Conservation (phyloP, 768 basidiomycete species). For the Tephrocybe sp. region DNA sequence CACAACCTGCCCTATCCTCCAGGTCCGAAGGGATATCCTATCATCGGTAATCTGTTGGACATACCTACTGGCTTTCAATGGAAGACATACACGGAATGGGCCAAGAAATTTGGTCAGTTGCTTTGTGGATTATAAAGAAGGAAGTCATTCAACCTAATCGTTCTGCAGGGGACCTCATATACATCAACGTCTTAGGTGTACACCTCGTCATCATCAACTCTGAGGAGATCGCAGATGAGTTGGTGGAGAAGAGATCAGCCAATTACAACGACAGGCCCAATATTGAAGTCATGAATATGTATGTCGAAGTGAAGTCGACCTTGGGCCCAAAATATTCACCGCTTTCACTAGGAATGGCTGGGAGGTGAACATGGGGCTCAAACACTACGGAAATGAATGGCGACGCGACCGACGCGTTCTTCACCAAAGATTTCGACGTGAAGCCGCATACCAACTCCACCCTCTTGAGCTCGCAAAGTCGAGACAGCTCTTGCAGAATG, state of each 20-base stretch:
- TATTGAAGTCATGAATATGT: slow-evolving; percentile 12
- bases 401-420: slow-evolving; percentile 9
- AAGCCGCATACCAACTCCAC: slow-evolving; percentile 6
- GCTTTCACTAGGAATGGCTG: slow-evolving; percentile 6
- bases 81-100: slow-evolving; percentile 19
- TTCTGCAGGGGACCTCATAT: slow-evolving; percentile 11
- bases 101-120: slow-evolving; percentile 12
- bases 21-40: slow-evolving; percentile 16
- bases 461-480: slow-evolving; percentile 10
- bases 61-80: slow-evolving; percentile 21
- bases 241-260: slow-evolving; percentile 16
- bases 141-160: background rate
- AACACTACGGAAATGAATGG: slow-evolving; percentile 11
- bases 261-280: slow-evolving; percentile 15
- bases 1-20: slow-evolving; percentile 13
- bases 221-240: slow-evolving; percentile 11
- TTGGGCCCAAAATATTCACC: background rate
- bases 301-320: background rate
- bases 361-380: slow-evolving; percentile 12
- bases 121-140: background rate
- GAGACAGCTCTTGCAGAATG: slow-evolving; percentile 5
- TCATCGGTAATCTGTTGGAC: slow-evolving; percentile 26
- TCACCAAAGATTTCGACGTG: slow-evolving; percentile 10
- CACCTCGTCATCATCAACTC: slow-evolving; percentile 17
- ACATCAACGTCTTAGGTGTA: slow-evolving; percentile 14